Conservation (phyloP, 305 asterid genomes). For the Solanum hybrid region DNA sequence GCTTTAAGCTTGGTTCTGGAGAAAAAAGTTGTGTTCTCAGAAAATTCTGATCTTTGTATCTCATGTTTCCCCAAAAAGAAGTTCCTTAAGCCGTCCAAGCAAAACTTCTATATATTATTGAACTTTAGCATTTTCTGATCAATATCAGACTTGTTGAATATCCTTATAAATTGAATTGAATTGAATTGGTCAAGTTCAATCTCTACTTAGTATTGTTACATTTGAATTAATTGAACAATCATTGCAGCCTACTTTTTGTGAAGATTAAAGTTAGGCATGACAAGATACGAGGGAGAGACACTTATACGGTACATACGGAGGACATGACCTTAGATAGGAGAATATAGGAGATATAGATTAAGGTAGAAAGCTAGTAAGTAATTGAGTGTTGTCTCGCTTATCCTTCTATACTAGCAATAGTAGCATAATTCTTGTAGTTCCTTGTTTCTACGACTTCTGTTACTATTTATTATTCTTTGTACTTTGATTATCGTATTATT, state of each 20-base stretch:
- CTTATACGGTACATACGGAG: background rate
- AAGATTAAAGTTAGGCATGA: background rate
- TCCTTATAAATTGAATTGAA: background rate
- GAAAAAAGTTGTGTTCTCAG: background rate
- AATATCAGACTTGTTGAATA: background rate
- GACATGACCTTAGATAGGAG: background rate
- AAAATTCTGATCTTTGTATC: background rate
- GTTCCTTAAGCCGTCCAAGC: background rate
- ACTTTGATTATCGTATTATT: background rate
- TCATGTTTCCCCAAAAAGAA: background rate
- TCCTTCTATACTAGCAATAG: background rate
- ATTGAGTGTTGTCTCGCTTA: background rate
- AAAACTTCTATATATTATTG: background rate
- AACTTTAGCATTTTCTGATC: background rate
- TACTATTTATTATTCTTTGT: background rate
- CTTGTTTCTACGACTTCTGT: background rate
- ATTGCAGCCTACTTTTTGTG: background rate
- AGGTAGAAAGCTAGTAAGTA: background rate
- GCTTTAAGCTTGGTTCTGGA: background rate
- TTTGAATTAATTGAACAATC: background rate
- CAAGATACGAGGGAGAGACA: background rate
- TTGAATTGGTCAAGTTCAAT: background rate
- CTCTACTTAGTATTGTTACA: background rate
- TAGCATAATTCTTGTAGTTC: background rate
- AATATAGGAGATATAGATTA: background rate